Evolutionary conservation across 2,329 filamentous ascomycete species (phyloP).

Genomic region (Cryphonectria nitschkei): DNA sequence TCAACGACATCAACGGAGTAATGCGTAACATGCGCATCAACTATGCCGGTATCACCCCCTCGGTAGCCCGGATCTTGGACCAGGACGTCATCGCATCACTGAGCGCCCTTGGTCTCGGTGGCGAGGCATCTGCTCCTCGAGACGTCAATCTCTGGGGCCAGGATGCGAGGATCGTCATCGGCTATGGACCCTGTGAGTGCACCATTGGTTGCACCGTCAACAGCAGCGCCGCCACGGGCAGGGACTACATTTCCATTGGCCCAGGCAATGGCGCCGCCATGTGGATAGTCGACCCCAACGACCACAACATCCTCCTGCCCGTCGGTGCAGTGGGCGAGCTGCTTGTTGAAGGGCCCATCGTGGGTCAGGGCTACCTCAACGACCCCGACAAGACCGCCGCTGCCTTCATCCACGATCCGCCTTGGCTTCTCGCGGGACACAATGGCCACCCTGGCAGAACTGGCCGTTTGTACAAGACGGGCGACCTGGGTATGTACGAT

Average conservation of each 20-base stretch:
- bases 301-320: conserved; percentile 36
- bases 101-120: conserved; percentile 53
- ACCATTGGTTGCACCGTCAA: conserved; percentile 46
- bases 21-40: conserved; percentile 42
- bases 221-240: conserved; percentile 32
- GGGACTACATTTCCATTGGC: conserved; percentile 36
- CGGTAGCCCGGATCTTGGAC: conserved; percentile 52
- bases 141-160: conserved; percentile 53
- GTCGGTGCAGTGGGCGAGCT: conserved; percentile 41
- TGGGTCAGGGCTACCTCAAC: conserved; percentile 55
- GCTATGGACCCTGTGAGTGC: conserved; percentile 59
- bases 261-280: conserved; percentile 31
- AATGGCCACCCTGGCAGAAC: conserved; percentile 35
- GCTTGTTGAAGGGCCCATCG: conserved; percentile 47
- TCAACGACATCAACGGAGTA: conserved; percentile 44
- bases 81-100: conserved; percentile 51
- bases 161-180: conserved; percentile 52
- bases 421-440: conserved; percentile 38
- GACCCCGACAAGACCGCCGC: conserved; percentile 39
- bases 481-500: conserved; percentile 51
- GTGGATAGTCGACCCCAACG: conserved; percentile 36
- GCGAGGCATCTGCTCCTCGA: conserved; percentile 56
- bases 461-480: conserved; percentile 53
- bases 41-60: conserved; percentile 56
- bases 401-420: conserved; percentile 35